Base-by-base conservation (phyloP, 257 asterid genomes). In the Ehretia macrophylla region DNA sequence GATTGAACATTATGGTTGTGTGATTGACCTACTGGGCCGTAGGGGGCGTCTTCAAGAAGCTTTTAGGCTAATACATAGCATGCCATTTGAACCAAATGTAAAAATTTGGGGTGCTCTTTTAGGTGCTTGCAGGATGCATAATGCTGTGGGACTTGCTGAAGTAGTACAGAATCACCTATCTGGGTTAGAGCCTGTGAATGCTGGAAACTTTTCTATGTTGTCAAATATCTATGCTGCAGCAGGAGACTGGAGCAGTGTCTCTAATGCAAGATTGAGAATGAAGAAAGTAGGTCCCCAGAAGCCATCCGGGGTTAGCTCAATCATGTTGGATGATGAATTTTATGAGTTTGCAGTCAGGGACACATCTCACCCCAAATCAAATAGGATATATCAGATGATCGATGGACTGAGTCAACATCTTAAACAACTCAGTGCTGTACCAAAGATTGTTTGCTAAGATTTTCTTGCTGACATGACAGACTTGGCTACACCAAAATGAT, bases 21-120 rank as follows among this genome's bases (percentile, higher is more conserved):
- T 80, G 74, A 81, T 85, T 45, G 95, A 85, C 68, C 94, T 85
- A 23, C 74, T 90, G 75, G 96, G 96, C 5, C 95, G 96, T 56
- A 85, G 80, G 51, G 96, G 97, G 37, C 71, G 67, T 21, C 78
- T 90, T n/a, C 56, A 35, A 14, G 96, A 85, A 72, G 94, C 97
- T 49, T 75, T 85, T 37, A 75, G 67, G 65, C 75, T 90, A 49
- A 68, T 81, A 20, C 75, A 66, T 9, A 61, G 67, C 72, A 90
- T 87, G 98, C 96, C 96, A 4, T 68, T 83, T 38, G 85, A 90
- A 59, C 91, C 96, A 17, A 90, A 87, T 59, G 72, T 76, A 21
- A 84, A 74, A 59, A 80, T 87, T 49, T 87, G 89, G 91, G 75
- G 86, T 52, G 88, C 96, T 16, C 82, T 90, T 63, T 57, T 87